Percentiles rank a stretch among this genome's conserved stretches.
These are phyloP conservation scores for Trametopsis cervina DNA, from an alignment of 768 basidiomycete genomes.

Conservation along the genomic window DNA sequence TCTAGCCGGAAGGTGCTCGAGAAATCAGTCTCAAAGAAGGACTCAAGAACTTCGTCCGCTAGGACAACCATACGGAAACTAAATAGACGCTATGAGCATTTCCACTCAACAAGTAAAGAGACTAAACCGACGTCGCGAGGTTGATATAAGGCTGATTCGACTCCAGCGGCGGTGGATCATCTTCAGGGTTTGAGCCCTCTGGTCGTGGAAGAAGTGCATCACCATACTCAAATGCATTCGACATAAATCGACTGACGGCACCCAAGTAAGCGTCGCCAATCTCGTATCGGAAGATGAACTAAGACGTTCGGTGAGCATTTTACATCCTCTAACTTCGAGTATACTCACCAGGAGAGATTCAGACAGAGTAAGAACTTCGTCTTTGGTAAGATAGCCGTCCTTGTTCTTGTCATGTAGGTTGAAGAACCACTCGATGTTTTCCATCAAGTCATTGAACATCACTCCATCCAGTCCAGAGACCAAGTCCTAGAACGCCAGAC, in stretches of 20 bases:
- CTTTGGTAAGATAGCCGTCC: constrained; percentile 92
- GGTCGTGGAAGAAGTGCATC: constrained; percentile 75
- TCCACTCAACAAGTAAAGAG: background rate
- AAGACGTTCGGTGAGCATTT: background rate
- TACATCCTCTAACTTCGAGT: background rate
- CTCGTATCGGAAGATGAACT: constrained; percentile 99
- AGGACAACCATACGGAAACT: constrained; percentile 99
- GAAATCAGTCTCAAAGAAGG: constrained; percentile 93
- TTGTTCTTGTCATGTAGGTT: constrained; percentile 93
- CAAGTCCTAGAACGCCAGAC: constrained; percentile 56
- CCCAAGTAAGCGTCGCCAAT: constrained; percentile 95
- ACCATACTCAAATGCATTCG: constrained; percentile 97
- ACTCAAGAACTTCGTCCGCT: constrained; percentile 92
- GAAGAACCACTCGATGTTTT: constrained; percentile 99
- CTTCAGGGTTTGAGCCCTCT: constrained; percentile 30
- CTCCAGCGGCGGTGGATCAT: constrained; percentile 42
- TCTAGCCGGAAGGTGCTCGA: constrained; percentile 82
- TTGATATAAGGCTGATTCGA: constrained; percentile 91
- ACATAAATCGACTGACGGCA: constrained; percentile 94
- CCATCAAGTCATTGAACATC: constrained; percentile 96
- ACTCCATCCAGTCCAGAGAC: constrained; percentile 85
- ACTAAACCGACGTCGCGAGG: constrained; percentile 61
- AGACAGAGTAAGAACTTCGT: constrained; percentile 91
- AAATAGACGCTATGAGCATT: constrained; percentile 8
- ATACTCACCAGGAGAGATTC: constrained; percentile 81